Conservation (phyloP, 768 basidiomycete genomes). For the Pleurotus cornucopiae region DNA sequence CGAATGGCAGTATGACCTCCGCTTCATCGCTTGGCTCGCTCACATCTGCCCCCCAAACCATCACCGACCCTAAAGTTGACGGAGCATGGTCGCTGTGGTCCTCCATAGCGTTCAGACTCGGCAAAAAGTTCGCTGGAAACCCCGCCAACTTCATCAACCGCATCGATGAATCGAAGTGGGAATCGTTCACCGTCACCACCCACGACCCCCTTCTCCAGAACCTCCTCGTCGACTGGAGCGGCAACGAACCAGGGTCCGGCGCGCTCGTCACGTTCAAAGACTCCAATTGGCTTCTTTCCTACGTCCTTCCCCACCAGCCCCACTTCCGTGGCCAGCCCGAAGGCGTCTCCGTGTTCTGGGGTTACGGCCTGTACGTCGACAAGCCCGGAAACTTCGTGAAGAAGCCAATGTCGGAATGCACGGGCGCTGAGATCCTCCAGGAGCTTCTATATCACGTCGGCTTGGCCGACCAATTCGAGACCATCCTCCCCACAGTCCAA, state of each 20-base stretch:
- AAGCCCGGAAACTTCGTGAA: conserved; percentile 3
- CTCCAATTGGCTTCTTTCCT: conserved; percentile 4
- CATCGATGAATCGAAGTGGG: conserved; percentile 1
- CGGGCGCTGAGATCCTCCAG: conserved; percentile 3
- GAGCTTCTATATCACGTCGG: conserved; percentile 2
- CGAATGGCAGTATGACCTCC: conserved; percentile 3
- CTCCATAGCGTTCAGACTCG: conserved; percentile 1
- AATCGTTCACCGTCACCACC: neutral
- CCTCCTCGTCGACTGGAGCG: conserved; percentile 2
- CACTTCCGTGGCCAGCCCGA: conserved; percentile 3
- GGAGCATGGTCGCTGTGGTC: conserved; percentile 3
- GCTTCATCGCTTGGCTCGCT: conserved; percentile 4
- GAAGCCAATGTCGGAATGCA: neutral
- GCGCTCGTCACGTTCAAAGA: conserved; percentile 6
- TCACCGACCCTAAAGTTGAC: conserved; percentile 1
- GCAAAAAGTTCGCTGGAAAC: conserved; percentile 4
- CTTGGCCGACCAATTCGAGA: neutral
- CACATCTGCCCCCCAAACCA: neutral
- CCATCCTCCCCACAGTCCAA: conserved; percentile 1
- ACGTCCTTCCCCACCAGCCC: conserved; percentile 5
- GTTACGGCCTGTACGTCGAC: neutral
- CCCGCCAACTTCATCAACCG: conserved; percentile 2
- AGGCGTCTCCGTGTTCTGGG: conserved; percentile 1
- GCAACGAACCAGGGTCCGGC: neutral
- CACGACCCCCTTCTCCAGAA: conserved; percentile 1